Conservation (phyloP, 768 basidiomycete genomes). For the Rhodotorula babjevae region DNA sequence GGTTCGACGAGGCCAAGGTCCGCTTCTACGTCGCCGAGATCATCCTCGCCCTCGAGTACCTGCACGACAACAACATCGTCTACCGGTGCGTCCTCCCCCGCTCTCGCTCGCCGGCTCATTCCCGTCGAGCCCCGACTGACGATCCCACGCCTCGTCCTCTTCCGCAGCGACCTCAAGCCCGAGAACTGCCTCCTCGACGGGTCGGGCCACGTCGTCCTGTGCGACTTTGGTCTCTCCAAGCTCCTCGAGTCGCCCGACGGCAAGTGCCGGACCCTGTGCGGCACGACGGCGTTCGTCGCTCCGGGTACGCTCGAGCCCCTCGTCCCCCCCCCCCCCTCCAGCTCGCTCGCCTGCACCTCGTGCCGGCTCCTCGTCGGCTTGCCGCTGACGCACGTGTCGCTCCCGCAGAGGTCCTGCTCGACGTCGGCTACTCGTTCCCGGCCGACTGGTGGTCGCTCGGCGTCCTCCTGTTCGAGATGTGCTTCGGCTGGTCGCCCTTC, state of each 20-base stretch:
- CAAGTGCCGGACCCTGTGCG: constrained; percentile 93
- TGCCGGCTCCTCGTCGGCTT: no score
- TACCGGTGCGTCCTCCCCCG: constrained; percentile 46
- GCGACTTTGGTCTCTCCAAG: constrained; percentile 81
- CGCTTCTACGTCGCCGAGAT: constrained; percentile 92
- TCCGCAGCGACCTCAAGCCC: constrained; percentile 73
- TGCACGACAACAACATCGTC: constrained; percentile 93
- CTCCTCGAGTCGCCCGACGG: constrained; percentile 62
- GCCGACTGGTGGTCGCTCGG: constrained; percentile 70
- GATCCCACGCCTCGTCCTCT: not conserved
- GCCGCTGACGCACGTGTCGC: no score
- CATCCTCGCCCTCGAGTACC: constrained; percentile 83
- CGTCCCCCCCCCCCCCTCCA: no score
- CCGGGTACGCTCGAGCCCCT: constrained; percentile 12
- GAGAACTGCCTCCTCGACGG: constrained; percentile 97
- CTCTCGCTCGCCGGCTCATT: no score
- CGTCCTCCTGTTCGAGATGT: constrained; percentile 89
- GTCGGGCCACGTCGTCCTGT: constrained; percentile 92
- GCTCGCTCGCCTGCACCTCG: constrained; percentile 42
- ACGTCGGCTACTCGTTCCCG: constrained; percentile 73
- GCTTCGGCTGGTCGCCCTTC: constrained; percentile 97
- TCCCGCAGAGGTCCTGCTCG: constrained; percentile 80
- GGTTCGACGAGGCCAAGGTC: constrained; percentile 91
- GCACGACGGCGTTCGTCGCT: constrained; percentile 90
- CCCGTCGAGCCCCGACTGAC: no score